Evolutionary conservation across 1,284 basidiomycete genomes (phyloP).

Genomic region (Athelia sp.): DNA sequence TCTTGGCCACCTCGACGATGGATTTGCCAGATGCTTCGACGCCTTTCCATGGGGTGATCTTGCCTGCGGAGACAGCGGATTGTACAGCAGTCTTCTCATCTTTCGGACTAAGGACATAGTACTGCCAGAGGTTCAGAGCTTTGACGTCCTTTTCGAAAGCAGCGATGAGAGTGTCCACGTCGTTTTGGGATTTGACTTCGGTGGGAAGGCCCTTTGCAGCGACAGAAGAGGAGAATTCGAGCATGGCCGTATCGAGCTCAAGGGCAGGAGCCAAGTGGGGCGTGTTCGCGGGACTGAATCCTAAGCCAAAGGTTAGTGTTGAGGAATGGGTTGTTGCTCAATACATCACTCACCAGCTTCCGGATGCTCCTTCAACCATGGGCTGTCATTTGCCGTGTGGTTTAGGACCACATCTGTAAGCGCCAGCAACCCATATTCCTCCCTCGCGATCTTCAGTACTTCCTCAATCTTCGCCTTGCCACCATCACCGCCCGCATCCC

Average conservation of each 20-base stretch:
- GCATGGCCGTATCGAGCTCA: conserved; percentile 81
- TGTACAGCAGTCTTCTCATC: conserved; percentile 53
- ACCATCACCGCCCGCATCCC: conserved; percentile 38
- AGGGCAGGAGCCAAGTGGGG: conserved; percentile 87
- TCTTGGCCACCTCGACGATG: conserved; percentile 63
- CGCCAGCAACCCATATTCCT: conserved; percentile 83
- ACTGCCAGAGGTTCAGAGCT: conserved; percentile 80
- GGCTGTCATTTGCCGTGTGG: conserved; percentile 89
- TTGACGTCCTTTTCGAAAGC: conserved; percentile 64
- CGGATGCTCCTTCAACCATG: conserved; percentile 89
- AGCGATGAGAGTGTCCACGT: conserved; percentile 62
- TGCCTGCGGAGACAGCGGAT: conserved; percentile 40
- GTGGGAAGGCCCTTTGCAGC: conserved; percentile 68
- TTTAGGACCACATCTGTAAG: conserved; percentile 94
- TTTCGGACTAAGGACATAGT: conserved; percentile 79
- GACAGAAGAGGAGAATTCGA: conserved; percentile 74
- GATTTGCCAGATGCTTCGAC: conserved; percentile 52
- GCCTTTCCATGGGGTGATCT: conserved; percentile 52
- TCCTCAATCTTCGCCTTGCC: conserved; percentile 54
- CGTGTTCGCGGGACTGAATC: conserved; percentile 83
- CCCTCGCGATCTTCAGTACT: conserved; percentile 64
- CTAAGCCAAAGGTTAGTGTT: conserved; percentile 34
- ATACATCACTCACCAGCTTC: conserved; percentile 68
- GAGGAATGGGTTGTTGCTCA: conserved; percentile 1
- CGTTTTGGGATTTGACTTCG: conserved; percentile 53